Evolutionary conservation across 495 filamentous ascomycete species (phyloP).

Genomic region (Parathielavia appendiculata): DNA sequence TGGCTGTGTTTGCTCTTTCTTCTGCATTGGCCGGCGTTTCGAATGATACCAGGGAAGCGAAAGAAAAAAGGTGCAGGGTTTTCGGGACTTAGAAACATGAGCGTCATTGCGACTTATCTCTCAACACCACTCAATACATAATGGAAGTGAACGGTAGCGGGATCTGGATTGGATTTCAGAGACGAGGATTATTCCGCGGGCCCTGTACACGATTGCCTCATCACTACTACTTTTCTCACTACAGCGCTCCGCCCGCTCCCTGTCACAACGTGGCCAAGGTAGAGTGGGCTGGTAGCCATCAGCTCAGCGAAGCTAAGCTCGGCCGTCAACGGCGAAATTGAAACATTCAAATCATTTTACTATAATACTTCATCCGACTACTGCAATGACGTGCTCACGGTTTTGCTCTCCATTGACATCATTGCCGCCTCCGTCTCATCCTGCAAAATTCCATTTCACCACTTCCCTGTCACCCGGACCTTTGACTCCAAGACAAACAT

Average conservation of each 20-base stretch:
- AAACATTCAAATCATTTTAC: not conserved
- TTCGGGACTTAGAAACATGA: not conserved
- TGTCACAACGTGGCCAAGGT: not conserved
- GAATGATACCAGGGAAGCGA: constrained; percentile 16
- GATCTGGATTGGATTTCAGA: not conserved
- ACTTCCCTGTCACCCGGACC: too few species aligned
- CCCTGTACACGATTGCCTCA: not conserved
- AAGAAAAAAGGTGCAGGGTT: constrained; percentile 5
- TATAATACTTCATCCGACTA: too few species aligned
- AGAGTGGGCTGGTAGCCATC: not conserved
- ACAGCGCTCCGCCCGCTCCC: constrained; percentile 5
- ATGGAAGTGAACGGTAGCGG: constrained; percentile 4
- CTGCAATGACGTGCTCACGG: too few species aligned
- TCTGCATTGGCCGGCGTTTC: constrained; percentile 42
- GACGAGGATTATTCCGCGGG: not conserved
- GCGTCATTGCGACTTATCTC: constrained; percentile 5
- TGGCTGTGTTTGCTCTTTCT: constrained; percentile 28
- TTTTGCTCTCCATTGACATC: too few species aligned
- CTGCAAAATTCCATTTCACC: too few species aligned
- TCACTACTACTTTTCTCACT: not conserved
- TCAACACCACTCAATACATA: constrained; percentile 13
- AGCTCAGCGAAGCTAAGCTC: not conserved
- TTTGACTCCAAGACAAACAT: too few species aligned
- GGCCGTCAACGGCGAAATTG: not conserved
- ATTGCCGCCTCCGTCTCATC: too few species aligned